phyloP scores from a whole-genome alignment of 495 filamentous ascomycete species.

The Friedmanniomyces simplex region DNA sequence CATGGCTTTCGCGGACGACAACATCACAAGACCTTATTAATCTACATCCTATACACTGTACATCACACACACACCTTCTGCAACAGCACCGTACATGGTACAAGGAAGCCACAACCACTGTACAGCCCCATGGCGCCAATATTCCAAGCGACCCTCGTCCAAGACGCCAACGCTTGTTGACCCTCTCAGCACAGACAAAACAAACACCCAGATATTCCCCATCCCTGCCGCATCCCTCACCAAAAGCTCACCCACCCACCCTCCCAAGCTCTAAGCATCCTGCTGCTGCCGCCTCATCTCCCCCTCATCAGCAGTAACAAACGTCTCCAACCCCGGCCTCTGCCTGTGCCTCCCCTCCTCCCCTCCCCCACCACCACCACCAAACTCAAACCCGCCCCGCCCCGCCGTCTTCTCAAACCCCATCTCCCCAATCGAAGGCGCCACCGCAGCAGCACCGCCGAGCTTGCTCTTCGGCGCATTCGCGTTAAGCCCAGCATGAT shows the following conservation, averaged over 20 bases:
- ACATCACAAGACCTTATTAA: too few species aligned
- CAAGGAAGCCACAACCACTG: too few species aligned
- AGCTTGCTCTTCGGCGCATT: not conserved
- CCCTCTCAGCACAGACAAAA: too few species aligned
- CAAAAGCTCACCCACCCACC: too few species aligned
- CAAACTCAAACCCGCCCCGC: not conserved
- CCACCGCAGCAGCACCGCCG: not conserved
- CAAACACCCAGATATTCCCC: not conserved
- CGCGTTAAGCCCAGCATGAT: not conserved
- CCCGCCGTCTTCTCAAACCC: slow-evolving; percentile 1
- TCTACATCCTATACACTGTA: too few species aligned
- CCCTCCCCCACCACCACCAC: not conserved
- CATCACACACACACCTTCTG: too few species aligned
- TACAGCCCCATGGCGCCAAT: too few species aligned
- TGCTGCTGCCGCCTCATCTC: slow-evolving; percentile 11
- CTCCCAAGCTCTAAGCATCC: not conserved
- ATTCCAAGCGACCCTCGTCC: too few species aligned
- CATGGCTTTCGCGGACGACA: too few species aligned
- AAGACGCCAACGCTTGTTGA: too few species aligned
- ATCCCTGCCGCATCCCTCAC: not conserved
- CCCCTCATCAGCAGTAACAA: slow-evolving; percentile 8
- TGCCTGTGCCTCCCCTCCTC: not conserved
- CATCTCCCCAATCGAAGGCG: slow-evolving; percentile 7
- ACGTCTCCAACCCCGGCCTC: slow-evolving; percentile 8
- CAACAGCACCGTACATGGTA: too few species aligned